Base-by-base conservation (phyloP, 2,329 filamentous ascomycete genomes). In the Fusarium goolgardi region DNA sequence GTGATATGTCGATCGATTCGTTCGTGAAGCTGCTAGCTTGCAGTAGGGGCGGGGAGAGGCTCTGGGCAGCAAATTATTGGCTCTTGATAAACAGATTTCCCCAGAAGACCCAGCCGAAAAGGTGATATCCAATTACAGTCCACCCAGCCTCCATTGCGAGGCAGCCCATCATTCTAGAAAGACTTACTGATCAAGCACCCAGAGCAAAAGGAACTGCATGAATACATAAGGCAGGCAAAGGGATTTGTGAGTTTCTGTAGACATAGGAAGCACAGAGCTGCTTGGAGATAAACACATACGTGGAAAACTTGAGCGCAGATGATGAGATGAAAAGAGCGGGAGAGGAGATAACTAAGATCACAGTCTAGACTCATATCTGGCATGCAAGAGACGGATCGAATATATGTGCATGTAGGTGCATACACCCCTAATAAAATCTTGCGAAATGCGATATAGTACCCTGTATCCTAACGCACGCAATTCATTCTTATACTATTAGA, bases 1-100 rank as follows among this genome's bases (percentile, higher is more conserved):
- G 32, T 52, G 43, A 54, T 43, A 70, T 60, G 66, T 65, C 72
- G 72, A 74, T 74, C 72, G 71, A 74, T 74, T 67, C 57, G 63
- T 63, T 71, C 58, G 69, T 59, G 65, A 67, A 62, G 49, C 62
- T 45, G 54, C 69, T 67, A 73, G 66, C 37, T 52, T 52, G 45
- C 53, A 50, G 47, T 35, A 60, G 49, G 49, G 65, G 62, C 46
- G 58, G 59, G 40, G 69, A 54, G 59, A 58, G 40, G 45, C 46
- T 55, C 35, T 40, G 20, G 29, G 31, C 44, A 50, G 45, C 25
- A 18, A 35, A 15, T 51, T 43, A 67, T 72, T 71, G 67, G 70
- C 27, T 40, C 20, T 37, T 21, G 23, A 55, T 35, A 41, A 25
- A 43, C 32, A 39, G 37, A 55, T 61, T 69, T 67, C 67, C 60